phyloP scores from a whole-genome alignment of 2,329 filamentous ascomycete species.

The Westerdykella ornata region DNA sequence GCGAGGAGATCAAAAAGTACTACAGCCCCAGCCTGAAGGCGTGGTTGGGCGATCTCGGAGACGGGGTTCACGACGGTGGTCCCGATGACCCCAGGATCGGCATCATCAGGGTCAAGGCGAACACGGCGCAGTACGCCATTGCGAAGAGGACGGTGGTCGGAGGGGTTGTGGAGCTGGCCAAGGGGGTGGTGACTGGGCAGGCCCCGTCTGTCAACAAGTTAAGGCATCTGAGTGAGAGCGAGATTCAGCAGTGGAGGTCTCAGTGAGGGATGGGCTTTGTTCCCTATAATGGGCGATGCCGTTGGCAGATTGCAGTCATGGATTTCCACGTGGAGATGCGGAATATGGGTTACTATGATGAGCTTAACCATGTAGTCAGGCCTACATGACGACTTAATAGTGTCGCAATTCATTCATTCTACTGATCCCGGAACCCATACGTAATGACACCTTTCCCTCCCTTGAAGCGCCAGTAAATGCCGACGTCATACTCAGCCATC shows the following conservation, averaged over 20 bases:
- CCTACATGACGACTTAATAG: too few relatives aligned
- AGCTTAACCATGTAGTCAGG: too few relatives aligned
- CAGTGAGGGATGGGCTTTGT: conserved; percentile 15
- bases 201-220: conserved; percentile 67
- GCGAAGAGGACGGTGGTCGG: conserved; percentile 56
- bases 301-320: too few relatives aligned
- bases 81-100: conserved; percentile 76
- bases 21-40: conserved; percentile 70
- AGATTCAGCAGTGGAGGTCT: conserved; percentile 32
- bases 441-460: too few relatives aligned
- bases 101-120: conserved; percentile 68
- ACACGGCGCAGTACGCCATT: conserved; percentile 66
- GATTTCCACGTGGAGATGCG: too few relatives aligned
- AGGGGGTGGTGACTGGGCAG: conserved; percentile 67
- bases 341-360: too few relatives aligned
- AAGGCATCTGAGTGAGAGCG: conserved; percentile 59
- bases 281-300: too few relatives aligned
- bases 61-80: conserved; percentile 75
- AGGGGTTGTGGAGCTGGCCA: conserved; percentile 63
- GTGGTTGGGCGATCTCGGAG: conserved; percentile 74
- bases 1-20: conserved; percentile 57
- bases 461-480: too few relatives aligned
- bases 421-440: too few relatives aligned
- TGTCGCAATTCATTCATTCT: too few relatives aligned
- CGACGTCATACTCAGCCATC: too few relatives aligned